Conservation (phyloP, 352 stramenopile species). For the Phytophthora sansomeana region DNA sequence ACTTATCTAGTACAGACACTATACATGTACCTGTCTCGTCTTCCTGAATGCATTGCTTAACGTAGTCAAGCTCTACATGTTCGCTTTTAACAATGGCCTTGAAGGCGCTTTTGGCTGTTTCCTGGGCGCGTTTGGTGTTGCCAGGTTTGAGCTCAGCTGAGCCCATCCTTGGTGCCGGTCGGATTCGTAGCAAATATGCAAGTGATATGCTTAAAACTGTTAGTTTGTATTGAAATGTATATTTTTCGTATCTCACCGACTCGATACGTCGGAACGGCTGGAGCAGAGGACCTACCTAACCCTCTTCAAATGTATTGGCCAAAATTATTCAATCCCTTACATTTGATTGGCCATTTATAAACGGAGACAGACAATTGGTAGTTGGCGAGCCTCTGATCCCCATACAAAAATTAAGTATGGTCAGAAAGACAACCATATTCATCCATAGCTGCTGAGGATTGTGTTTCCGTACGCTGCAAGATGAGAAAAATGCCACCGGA, state of each 20-base stretch:
- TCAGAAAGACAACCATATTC: background rate
- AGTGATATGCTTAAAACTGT: background rate
- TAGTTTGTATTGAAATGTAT: background rate
- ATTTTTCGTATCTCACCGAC: background rate
- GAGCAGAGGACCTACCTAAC: background rate
- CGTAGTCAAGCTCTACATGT: background rate
- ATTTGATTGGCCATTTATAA: background rate
- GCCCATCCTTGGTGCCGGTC: background rate
- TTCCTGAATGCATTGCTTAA: background rate
- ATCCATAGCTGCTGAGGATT: no score
- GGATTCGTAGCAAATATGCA: background rate
- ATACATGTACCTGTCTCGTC: background rate
- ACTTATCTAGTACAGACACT: conserved; percentile 9
- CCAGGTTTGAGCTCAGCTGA: background rate
- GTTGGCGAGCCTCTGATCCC: background rate
- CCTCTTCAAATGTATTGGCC: background rate
- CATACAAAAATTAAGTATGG: background rate
- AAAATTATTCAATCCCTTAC: no score
- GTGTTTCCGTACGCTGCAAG: no score
- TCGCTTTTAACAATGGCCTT: background rate
- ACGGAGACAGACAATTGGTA: background rate
- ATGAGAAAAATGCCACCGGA: no score
- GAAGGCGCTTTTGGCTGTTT: background rate
- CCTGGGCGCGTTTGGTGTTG: background rate
- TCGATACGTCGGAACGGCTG: conserved; percentile 1